Conservation (phyloP, 2,329 filamentous ascomycete genomes). For the Fusarium avenaceum region DNA sequence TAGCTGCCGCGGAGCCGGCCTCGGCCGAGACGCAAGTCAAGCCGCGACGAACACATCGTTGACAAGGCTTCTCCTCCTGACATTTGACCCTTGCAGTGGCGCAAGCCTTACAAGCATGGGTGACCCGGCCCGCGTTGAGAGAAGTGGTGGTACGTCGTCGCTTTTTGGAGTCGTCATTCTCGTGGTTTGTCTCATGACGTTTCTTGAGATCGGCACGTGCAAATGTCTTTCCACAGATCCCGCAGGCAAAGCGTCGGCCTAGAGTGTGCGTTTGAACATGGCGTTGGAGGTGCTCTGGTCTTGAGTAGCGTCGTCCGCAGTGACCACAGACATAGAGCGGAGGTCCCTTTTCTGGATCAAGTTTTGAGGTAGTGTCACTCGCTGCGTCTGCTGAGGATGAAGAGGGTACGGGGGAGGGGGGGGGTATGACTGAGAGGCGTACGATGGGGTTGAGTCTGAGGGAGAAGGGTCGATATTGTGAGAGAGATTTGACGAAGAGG, state of each 20-base stretch:
- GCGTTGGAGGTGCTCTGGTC: slow-evolving; percentile 67
- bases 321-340: slow-evolving; percentile 65
- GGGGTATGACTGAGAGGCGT: slow-evolving; percentile 38
- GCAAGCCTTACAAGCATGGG: slow-evolving; percentile 66
- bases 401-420: slow-evolving; percentile 15
- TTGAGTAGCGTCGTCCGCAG: slow-evolving; percentile 65
- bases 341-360: slow-evolving; percentile 46
- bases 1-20: slow-evolving; percentile 57
- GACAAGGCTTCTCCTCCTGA: slow-evolving; percentile 67
- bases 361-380: slow-evolving; percentile 8
- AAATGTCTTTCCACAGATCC: slow-evolving; percentile 67
- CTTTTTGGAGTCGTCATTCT: slow-evolving; percentile 63
- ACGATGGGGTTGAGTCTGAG: slow-evolving; percentile 36
- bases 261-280: slow-evolving; percentile 66
- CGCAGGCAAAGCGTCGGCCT: slow-evolving; percentile 63
- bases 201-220: slow-evolving; percentile 67
- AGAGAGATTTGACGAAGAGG: slow-evolving; percentile 47
- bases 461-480: slow-evolving; percentile 52
- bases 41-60: slow-evolving; percentile 63
- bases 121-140: slow-evolving; percentile 63
- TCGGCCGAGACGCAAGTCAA: slow-evolving; percentile 59
- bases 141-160: slow-evolving; percentile 61
- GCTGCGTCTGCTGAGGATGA: slow-evolving; percentile 18
- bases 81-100: slow-evolving; percentile 68
- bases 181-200: slow-evolving; percentile 65